phyloP scores from a whole-genome alignment of 1,284 basidiomycete genomes.

The Sporisorium scitamineum region DNA sequence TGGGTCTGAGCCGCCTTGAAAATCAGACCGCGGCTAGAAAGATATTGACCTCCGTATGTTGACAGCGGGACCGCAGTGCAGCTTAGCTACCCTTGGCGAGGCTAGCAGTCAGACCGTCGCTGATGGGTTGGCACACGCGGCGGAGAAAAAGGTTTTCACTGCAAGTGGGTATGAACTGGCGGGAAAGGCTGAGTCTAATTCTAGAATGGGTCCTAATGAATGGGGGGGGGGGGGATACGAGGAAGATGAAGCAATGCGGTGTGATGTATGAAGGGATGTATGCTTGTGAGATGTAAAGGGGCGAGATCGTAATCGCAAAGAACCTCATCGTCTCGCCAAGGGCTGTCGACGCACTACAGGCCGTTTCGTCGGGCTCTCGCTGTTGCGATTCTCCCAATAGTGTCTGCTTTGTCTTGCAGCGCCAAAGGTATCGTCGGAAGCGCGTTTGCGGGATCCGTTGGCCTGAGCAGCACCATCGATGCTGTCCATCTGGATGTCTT shows the following conservation, averaged over 20 bases:
- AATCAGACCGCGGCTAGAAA: too few species aligned
- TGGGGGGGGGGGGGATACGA: too few species aligned
- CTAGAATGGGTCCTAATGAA: constrained; percentile 1
- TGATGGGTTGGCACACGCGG: too few species aligned
- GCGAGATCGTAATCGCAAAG: not conserved
- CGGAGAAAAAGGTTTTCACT: not conserved
- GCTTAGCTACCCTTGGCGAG: too few species aligned
- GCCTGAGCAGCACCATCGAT: not conserved
- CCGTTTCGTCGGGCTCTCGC: constrained; percentile 47
- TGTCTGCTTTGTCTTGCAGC: constrained; percentile 17
- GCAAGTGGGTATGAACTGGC: not conserved
- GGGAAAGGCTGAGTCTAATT: not conserved
- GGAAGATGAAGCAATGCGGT: not conserved
- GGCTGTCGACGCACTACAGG: constrained; percentile 47
- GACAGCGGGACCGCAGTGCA: not conserved
- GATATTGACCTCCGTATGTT: not conserved
- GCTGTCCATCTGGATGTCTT: constrained; percentile 3
- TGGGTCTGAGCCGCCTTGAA: not conserved
- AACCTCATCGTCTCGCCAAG: constrained; percentile 23
- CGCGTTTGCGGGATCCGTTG: constrained; percentile 10
- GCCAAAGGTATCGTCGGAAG: constrained; percentile 30
- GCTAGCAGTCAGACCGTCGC: not conserved
- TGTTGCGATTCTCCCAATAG: constrained; percentile 33
- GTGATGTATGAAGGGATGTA: not conserved
- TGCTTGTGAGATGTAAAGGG: not conserved